A percentile compares a stretch with the other conserved stretches of the same genome.
These are phyloP conservation scores for Paraurostyla sp. DNA, from an alignment of 73 alveolate genomes.

Conservation along the genomic window DNA sequence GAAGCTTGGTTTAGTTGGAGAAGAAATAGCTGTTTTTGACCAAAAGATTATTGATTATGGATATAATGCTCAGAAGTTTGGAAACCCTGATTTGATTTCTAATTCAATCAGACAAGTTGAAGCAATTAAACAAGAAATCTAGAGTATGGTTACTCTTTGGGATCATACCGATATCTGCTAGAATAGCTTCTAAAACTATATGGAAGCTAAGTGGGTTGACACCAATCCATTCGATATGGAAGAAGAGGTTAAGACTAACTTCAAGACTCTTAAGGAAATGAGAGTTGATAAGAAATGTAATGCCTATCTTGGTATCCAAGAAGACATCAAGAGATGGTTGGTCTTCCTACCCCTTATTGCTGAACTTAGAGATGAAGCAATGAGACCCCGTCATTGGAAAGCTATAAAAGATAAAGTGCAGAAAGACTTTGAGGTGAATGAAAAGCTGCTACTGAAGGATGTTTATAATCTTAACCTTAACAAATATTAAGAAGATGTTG, in stretches of 20 bases:
- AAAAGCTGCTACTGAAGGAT: conserved; percentile 81
- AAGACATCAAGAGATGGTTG: conserved; percentile 87
- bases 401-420: conserved; percentile 80
- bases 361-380: conserved; percentile 85
- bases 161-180: conserved; percentile 90
- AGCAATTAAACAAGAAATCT: conserved; percentile 90
- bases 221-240: conserved; percentile 97
- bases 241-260: conserved; percentile 93
- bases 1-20: conserved; percentile 82
- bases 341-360: conserved; percentile 87
- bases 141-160: conserved; percentile 94
- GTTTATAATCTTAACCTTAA: conserved; percentile 84
- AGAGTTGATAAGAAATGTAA: conserved; percentile 95
- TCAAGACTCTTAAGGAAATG: conserved; percentile 90
- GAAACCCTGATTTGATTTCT: conserved; percentile 96
- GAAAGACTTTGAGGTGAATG: conserved; percentile 72
- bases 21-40: conserved; percentile 86
- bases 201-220: conserved; percentile 96
- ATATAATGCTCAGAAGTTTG: conserved; percentile 93
- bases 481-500: conserved; percentile 86
- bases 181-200: conserved; percentile 86
- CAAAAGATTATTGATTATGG: conserved; percentile 87
- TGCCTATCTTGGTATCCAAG: conserved; percentile 94
- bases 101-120: conserved; percentile 93
- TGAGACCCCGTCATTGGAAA: conserved; percentile 90